Conservation (phyloP, 306 rosid species). For the Oxytropis ochrocephala region DNA sequence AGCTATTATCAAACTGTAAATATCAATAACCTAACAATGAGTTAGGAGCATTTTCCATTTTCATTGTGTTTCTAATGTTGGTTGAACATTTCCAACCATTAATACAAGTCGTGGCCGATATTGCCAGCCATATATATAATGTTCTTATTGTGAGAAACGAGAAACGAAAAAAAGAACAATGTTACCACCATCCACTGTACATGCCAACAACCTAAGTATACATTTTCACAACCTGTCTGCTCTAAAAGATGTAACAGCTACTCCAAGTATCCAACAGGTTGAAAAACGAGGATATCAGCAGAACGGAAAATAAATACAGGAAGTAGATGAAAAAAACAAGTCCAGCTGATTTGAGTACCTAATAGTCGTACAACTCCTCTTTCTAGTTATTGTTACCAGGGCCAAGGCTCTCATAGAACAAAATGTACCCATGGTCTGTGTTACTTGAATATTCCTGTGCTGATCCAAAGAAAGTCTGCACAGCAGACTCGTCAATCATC, state of each 20-base stretch:
- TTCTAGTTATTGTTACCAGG: constrained; percentile 51
- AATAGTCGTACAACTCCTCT: constrained; percentile 30
- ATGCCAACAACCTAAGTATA: constrained; percentile 74
- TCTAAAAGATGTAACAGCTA: constrained; percentile 55
- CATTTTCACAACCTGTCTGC: constrained; percentile 58
- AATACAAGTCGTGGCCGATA: constrained; percentile 34
- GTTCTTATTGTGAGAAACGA: constrained; percentile 52
- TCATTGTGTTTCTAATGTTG: constrained; percentile 41
- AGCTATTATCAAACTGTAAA: neutral
- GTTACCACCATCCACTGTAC: constrained; percentile 77
- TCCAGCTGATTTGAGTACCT: constrained; percentile 45
- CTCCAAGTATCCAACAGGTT: constrained; percentile 74
- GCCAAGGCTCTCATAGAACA: constrained; percentile 90
- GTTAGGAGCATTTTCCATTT: constrained; percentile 30
- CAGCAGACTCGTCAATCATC: constrained; percentile 96
- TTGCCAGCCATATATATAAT: constrained; percentile 53
- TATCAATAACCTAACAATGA: neutral
- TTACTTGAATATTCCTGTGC: constrained; percentile 94
- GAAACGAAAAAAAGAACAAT: constrained; percentile 29
- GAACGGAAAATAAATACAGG: constrained; percentile 36
- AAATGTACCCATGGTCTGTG: constrained; percentile 96
- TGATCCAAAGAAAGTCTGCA: constrained; percentile 99
- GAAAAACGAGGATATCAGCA: constrained; percentile 19
- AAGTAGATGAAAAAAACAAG: constrained; percentile 27
- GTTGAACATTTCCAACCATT: constrained; percentile 35